Evolutionary conservation across 2,329 filamentous ascomycete genomes (phyloP), one percentile per base, ranked within the genome.

Genomic region (Penicillium paneum): DNA sequence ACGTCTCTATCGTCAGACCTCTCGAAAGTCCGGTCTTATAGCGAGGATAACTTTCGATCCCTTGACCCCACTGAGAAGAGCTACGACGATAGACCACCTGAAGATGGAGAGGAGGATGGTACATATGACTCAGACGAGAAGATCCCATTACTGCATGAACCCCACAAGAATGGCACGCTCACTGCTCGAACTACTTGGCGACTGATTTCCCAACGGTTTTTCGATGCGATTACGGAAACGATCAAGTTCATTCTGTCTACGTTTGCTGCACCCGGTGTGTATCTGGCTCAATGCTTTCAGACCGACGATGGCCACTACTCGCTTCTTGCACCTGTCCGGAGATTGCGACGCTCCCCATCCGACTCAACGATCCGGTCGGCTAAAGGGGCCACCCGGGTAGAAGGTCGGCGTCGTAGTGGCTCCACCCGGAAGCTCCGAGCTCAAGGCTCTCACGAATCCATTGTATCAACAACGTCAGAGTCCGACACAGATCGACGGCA

Each of bases 241-340:
- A 80, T 96, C 64, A 85, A 86, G 62, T 89, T 90, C 76, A 80
- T 97, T 43, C 75, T 96, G 52, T 87, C 88, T 46, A 89, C 90
- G 13, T 76, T 97, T 56, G 83, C 88, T 26, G 86, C 88, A 21
- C 93, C 93, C 1, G 89, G 87, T 17, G 83, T 91, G 46, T 97
- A 93, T 74, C 75, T 96, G 52, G 84, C 92, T 56, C 87, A 89
- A 61, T 91, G 83, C 69, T 88, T 97, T 65, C 93, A 89, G 75
- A 87, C 95, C 67, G 86, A 91, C 42, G 78, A 89, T 54, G 91
- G 91, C 47, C 80, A 80, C 47, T 96, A 96, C 71, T 88, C 90
- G 49, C 84, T 90, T n/a, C 75, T 94, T 55, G 76, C 85, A 45
- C 91, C 90, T 55, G 74, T 94, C 40, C 82, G 83, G 67, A 87